phyloP scores from a whole-genome alignment of 2,329 filamentous ascomycete genomes.

The Colletotrichum godetiae region DNA sequence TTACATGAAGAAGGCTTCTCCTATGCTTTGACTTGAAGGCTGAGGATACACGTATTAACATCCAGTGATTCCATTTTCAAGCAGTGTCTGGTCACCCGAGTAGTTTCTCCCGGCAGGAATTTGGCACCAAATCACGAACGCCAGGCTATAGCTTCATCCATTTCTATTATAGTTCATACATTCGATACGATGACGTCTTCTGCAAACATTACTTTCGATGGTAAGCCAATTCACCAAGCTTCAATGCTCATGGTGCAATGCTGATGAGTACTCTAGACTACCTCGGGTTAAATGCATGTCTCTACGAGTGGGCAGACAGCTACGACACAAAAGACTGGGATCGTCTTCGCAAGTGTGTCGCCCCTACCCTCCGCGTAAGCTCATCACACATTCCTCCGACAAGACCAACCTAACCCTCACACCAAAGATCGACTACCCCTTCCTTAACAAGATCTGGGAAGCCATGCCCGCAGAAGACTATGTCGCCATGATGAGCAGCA shows the following conservation, averaged over 20 bases:
- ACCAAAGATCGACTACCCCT: constrained; percentile 76
- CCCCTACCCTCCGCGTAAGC: constrained; percentile 52
- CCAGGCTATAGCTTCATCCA: not conserved
- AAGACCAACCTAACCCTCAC: not conserved
- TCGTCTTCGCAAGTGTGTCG: constrained; percentile 64
- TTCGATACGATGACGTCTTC: constrained; percentile 19
- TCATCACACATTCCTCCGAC: constrained; percentile 38
- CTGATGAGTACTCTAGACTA: constrained; percentile 58
- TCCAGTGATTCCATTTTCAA: not conserved
- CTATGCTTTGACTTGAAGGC: not conserved
- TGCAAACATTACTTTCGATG: constrained; percentile 34
- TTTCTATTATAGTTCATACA: not conserved
- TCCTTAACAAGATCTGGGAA: constrained; percentile 70
- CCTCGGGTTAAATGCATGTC: constrained; percentile 59
- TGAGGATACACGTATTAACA: not conserved
- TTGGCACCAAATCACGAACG: not conserved
- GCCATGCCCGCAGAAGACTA: constrained; percentile 71
- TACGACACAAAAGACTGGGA: constrained; percentile 75
- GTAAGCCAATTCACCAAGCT: constrained; percentile 64
- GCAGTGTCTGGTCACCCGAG: not conserved
- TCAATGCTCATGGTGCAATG: constrained; percentile 22
- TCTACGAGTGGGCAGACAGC: constrained; percentile 73
- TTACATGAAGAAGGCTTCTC: not conserved
- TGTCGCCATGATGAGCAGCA: constrained; percentile 67
- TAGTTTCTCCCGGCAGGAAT: not conserved